Base-by-base conservation (phyloP, 192 early-diverging fungal species). In the Linderina pennispora region DNA sequence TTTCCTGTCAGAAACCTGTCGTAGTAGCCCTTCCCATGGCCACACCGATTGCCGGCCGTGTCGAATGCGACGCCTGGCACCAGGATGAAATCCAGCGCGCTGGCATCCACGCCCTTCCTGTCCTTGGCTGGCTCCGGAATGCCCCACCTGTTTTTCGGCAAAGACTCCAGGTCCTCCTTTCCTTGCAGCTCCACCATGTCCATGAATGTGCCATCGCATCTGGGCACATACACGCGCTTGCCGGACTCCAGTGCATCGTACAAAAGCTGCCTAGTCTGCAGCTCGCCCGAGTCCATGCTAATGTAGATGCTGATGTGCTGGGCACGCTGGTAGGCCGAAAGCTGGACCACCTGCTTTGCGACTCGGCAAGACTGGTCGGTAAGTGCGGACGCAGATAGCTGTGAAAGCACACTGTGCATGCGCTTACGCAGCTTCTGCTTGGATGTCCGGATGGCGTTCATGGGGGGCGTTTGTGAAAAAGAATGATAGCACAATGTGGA, bases 11-110 rank as follows among this genome's bases (percentile, higher is more conserved):
- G 26, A 31, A 53, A 73, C 18, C 58, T 24, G 38, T 73, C 62
- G 38, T 73, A 73, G 23, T 73, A 73, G 9, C 69, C 69, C 4
- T 24, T 48, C 1, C 69, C 69, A 33, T 73, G 69, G 8, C 69
- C 69, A 10, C 69, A 73, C 22, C 69, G 23, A 6, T 48, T 54
- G 16, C 69, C 58, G 2, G 0, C 1, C 2, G 16, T 3, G 13
- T 73, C 69, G 36, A 73, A 73, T 1, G 69, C 69, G 6, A 73
- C 49, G 0, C 69, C 69, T 0, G 69, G 69, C 1, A 73, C 62
- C 22, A 65, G 40, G 14, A 72, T 32, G 46, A 72, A 64, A 11
- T 72, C 68, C 17, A 72, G 18, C 2, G 36, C 0, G 8, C 2
- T 5, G 0, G 68, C 61, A 4, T 72, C 61, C 22, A 56, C 68